Conservation (phyloP, 2,329 filamentous ascomycete genomes). For the Huntiella moniliformis region DNA sequence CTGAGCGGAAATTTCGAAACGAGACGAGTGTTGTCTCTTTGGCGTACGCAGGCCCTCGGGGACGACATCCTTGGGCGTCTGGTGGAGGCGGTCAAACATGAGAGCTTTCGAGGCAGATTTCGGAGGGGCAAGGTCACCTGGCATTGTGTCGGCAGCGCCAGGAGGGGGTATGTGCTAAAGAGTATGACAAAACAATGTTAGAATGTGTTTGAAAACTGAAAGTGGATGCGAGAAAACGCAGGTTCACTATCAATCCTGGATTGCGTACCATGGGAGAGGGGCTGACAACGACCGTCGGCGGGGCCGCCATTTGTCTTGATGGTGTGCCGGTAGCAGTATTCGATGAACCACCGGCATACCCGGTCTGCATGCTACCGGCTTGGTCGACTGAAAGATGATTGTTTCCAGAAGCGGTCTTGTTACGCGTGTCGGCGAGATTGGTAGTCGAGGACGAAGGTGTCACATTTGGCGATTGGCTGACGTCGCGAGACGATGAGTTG, state of each 20-base stretch:
- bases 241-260: constrained; percentile 11
- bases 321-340: constrained; percentile 36
- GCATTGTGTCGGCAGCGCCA: constrained; percentile 92
- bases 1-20: constrained; percentile 94
- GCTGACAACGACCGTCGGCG: constrained; percentile 84
- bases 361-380: constrained; percentile 15
- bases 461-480: constrained; percentile 40
- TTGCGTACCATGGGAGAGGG: constrained; percentile 71
- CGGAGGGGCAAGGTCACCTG: constrained; percentile 83
- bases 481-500: constrained; percentile 37
- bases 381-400: constrained; percentile 16
- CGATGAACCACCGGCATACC: constrained; percentile 21
- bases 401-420: constrained; percentile 38
- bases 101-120: constrained; percentile 80
- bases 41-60: constrained; percentile 89
- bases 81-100: constrained; percentile 74
- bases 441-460: constrained; percentile 85
- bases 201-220: constrained; percentile 11
- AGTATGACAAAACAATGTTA: neutral
- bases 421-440: constrained; percentile 66
- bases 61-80: constrained; percentile 78
- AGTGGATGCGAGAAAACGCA: neutral
- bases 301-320: constrained; percentile 43
- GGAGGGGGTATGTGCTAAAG: constrained; percentile 73
- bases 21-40: constrained; percentile 89